Evolutionary conservation across 1,284 basidiomycete species (phyloP), one percentile per base, ranked within the genome.

Genomic region (Austroboletus novae-zelandiae): DNA sequence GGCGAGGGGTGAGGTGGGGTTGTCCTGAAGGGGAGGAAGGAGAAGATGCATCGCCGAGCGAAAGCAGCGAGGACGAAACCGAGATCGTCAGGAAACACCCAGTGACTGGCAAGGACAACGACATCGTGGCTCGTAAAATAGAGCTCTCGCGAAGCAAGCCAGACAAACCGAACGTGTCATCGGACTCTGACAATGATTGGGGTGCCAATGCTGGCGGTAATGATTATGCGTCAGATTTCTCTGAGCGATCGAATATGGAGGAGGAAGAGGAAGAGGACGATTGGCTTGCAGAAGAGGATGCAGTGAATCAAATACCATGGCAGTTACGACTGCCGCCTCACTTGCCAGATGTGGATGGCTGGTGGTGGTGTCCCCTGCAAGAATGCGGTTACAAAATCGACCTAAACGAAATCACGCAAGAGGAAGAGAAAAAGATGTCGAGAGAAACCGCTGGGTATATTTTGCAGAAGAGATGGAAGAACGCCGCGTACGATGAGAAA

Each of bases 181-280:
- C 62, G 4, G 54, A 34, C 15, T 65, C 66, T 36, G 66, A 25
- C 1, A 63, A 61, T 17, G 58, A 66, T 3, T 57, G 56, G 30
- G 71, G 67, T 13, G 32, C 36, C n/a, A 52, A 52, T 14, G 53
- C 52, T 13, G 37, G 50, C 11, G 39, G 52, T 40, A 43, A 60
- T 52, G 64, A 61, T 8, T 79, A 79, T 52, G 77, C 76, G 54
- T 70, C 71, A 0, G 81, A 83, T 58, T 82, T 82, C 60, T 76
- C 76, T 13, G 72, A 74, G 17, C 57, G 60, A 4, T 79, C 79
- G 1, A 72, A 76, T 18, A 61, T 59, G 17, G 25, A 27, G 25
- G 59, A 72, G 27, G 71, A 65, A 17, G 68, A 73, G 9, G 70
- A 74, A 23, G 69, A 71, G 25, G 68, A 71, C 18, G 41, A 59